Evolutionary conservation across 441 rosid genomes (phyloP).

Genomic region (Corymbia citriodora): DNA sequence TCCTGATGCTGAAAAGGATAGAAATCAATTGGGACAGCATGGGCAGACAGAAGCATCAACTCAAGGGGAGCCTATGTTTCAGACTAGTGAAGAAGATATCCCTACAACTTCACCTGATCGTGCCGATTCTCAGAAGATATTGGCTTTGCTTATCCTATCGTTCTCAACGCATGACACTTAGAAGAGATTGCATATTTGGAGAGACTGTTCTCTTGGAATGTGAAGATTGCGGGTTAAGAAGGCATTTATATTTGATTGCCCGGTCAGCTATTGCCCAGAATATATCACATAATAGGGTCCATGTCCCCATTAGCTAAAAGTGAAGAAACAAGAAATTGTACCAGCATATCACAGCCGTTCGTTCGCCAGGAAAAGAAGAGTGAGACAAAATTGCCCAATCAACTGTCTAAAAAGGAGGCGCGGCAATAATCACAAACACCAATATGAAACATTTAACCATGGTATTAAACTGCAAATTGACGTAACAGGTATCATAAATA

Average conservation of each 20-base stretch:
- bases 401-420: neutral
- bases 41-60: too few relatives aligned
- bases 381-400: neutral
- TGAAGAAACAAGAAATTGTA: neutral
- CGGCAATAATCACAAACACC: neutral
- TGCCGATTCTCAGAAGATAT: too few relatives aligned
- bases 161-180: neutral
- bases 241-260: neutral
- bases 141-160: too few relatives aligned
- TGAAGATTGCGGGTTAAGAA: neutral
- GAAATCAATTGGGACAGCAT: too few relatives aligned
- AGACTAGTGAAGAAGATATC: too few relatives aligned
- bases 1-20: too few relatives aligned
- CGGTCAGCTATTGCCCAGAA: neutral
- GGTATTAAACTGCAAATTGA: neutral
- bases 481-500: neutral
- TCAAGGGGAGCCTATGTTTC: too few relatives aligned
- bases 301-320: neutral
- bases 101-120: too few relatives aligned
- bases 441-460: neutral
- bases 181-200: neutral
- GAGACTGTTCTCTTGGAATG: neutral
- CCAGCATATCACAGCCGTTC: neutral
- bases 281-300: neutral
- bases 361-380: neutral